Conservation (phyloP, 129 eudicot species). For the Centrapalus pauciflorus region DNA sequence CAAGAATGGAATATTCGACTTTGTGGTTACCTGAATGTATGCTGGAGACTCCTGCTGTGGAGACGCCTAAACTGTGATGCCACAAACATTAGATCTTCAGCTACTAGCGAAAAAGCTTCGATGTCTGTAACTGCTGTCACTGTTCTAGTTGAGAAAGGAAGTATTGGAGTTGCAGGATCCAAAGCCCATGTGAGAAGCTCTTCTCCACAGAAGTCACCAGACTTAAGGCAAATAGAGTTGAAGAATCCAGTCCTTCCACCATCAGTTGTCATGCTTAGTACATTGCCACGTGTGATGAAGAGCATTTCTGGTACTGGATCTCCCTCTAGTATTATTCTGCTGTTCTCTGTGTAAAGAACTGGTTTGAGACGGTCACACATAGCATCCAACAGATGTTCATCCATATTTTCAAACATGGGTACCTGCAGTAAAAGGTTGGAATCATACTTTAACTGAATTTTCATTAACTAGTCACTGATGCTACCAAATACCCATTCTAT, state of each 20-base stretch:
- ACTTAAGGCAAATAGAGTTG: constrained; percentile 33
- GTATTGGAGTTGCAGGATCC: constrained; percentile 32
- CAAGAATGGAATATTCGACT: background rate
- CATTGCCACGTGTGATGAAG: constrained; percentile 55
- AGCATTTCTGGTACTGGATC: constrained; percentile 76
- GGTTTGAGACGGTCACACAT: constrained; percentile 66
- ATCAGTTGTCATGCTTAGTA: constrained; percentile 40
- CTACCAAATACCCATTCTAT: background rate
- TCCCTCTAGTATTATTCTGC: constrained; percentile 57
- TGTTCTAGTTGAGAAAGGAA: constrained; percentile 60
- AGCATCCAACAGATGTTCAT: constrained; percentile 56
- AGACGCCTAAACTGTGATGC: constrained; percentile 61
- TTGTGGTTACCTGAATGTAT: constrained; percentile 47
- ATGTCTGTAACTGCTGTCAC: constrained; percentile 46
- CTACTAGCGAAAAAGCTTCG: constrained; percentile 59
- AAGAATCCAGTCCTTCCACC: constrained; percentile 59
- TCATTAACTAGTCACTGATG: background rate
- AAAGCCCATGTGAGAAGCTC: constrained; percentile 86
- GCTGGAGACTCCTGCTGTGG: constrained; percentile 47
- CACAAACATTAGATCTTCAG: constrained; percentile 54
- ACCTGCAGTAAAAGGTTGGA: constrained; percentile 36
- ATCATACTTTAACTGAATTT: background rate
- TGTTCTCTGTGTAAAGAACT: constrained; percentile 42
- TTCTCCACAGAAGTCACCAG: constrained; percentile 80
- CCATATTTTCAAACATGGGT: constrained; percentile 63